Evolutionary conservation across 768 basidiomycete genomes (phyloP), one percentile per base, ranked within the genome.

Genomic region (Trametes cinnabarina): DNA sequence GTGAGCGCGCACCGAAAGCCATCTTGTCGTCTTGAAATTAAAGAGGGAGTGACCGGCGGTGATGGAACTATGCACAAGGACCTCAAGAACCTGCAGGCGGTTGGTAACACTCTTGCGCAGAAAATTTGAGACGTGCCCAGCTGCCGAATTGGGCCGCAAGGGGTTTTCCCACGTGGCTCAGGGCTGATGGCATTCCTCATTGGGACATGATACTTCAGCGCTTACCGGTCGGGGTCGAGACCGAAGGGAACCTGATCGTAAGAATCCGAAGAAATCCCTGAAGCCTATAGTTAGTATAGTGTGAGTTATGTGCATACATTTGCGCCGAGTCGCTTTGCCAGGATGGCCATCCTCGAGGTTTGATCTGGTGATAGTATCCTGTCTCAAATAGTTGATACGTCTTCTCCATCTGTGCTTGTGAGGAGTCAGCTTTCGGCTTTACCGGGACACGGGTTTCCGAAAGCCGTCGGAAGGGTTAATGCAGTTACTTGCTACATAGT

Each of bases 1-100:
- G 22, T 23, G 4, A 19, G 23, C 14, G 48, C 69, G 17, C 34
- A 73, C 72, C 72, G 39, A 70, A 73, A 64, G 72, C 69, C 72
- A 73, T 73, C n/a, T 41, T 73, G 12, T 44, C 56, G 42, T 41
- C 17, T 32, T 55, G 25, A 41, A 35, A 12, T 43, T 9, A 20
- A n/a, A 37, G n/a, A 48, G 40, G 34, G 51, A 47, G 32, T 22
- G 58, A 35, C 40, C 30, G 46, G 43, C 43, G 53, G 60, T 50
- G 44, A 50, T 50, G 47, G 58, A 48, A 47, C 51, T 60, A 26
- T 40, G 30, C 47, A 39, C 44, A 19, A 42, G 32, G 23, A 58
- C 50, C 44, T 43, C 51, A 49, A 30, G 55, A 50, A 48, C 19
- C 30, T 39, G 51, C 44, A 47, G 34, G 14, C 25, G 55, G 46